Base-by-base conservation (phyloP, 768 basidiomycete genomes). In the Leccinellum albellum region DNA sequence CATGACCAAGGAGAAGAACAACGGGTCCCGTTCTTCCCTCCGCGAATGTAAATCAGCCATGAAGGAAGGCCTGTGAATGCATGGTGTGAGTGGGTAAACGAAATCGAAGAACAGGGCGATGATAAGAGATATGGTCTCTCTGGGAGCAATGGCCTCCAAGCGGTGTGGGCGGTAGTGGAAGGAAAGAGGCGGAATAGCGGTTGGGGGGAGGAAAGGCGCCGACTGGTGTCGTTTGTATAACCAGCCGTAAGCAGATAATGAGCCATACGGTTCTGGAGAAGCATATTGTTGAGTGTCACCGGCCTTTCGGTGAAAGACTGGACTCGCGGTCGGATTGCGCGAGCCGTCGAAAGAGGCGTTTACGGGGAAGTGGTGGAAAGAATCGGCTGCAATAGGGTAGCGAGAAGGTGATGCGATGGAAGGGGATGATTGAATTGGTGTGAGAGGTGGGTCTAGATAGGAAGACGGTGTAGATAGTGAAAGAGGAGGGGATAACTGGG, bases 51-150 rank as follows among this genome's bases (percentile, higher is more conserved):
- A 77, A 74, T 94, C 94, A n/a, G 89, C 87, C 84, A 93, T 87
- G 70, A 94, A 94, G 2, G 89, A 90, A 26, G 91, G 91, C 67
- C 89, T 89, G 75, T 97, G 94, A 45, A 97, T 76, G 70, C 90
- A 93, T 6, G 94, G 94, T 9, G 91, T 95, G 31, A 96, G 79
- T 9, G 91, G 89, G 71, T 94, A 94, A 49, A 95, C 91, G 68
- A 91, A 96, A 70, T 95, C 94, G 69, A 95, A 96, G 76, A 93
- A 97, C 13, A 95, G 82, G 37, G 87, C 81, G 60, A 94, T 86
- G 63, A 96, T 89, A 57, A 90, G 83, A 40, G 84, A 82, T 49
- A 94, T 86, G 6, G 87, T 88, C 56, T 90, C 87, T 53, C 90
- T 80, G 20, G 90, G 88, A 10, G 91, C 88, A 53, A 94, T 83